Evolutionary conservation across 164 flowering plant species (phyloP), one percentile per base, ranked within the genome.

Genomic region (Umbilicus rupestris): DNA sequence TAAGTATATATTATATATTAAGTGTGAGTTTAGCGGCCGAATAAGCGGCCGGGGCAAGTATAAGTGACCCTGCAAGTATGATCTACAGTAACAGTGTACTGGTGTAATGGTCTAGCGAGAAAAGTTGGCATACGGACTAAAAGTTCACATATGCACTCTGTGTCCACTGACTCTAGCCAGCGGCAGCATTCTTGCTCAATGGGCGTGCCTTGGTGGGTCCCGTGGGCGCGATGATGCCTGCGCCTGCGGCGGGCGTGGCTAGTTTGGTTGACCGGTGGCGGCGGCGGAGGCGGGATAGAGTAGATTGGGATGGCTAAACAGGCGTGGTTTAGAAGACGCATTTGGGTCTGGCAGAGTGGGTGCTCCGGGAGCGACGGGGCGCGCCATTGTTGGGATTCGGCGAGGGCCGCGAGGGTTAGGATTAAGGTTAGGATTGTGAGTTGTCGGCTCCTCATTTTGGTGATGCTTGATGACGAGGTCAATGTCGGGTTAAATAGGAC

Each of bases 91-190:
- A 85, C 70, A 1, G 80, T 70, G 70, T 73, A 82, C 20, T 67
- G 41, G 39, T 87, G 92, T 2, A 31, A 41, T 4, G 82, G 85
- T 73, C 52, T 77, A 3, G 78, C 33, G 0, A 87, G 79, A 72
- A 87, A 83, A 8, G 62, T 16, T 0, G 92, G 92, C 73, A 87
- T 66, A 35, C 55, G 76, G 63, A 68, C 70, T 14, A 87, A 69
- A 45, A 83, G 2, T 3, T 76, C 82, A 66, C 92, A 87, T 5
- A 85, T 84, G 64, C 92, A 87, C 20, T 72, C 74, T 17, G 39
- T 35, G 63, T 87, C 87, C 17, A 85, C 35, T 65, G 73, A 62
- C 66, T 57, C 64, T 65, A 82, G 39, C 93, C 88, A 87, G 26
- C 76, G 45, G 67, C 93, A 87, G 60, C 93, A 87, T 12, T 80